Base-by-base conservation (phyloP, 108 stramenopile genomes). In the Craspedostauros australis region DNA sequence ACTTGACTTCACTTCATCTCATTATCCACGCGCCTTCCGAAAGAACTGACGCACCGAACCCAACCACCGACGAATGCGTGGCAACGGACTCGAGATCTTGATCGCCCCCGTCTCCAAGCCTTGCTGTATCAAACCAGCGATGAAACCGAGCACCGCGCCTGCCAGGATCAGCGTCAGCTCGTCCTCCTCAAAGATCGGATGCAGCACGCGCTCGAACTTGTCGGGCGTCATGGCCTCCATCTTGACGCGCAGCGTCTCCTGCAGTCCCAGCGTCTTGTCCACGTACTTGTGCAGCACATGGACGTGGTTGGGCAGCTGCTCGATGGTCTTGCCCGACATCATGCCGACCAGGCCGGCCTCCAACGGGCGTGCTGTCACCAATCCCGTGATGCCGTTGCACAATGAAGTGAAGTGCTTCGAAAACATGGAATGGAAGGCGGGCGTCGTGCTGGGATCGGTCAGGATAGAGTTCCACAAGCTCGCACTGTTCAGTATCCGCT, bases 111-210 rank as follows among this genome's bases (percentile, higher is more conserved):
- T 84, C 52, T 82, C 85, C 9, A 93, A 62, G 1, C 82, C 86
- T 60, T 88, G 84, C 48, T 93, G 91, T 20, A 95, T 64, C 39
- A 95, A 54, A 0, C 95, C 96, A 5, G 95, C 93, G 1, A 66
- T 48, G 33, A 88, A 92, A 4, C 96, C 96, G 4, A 98, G 57
- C 11, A 77, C 86, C 18, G 79, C 97, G 15, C 97, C 97, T 3
- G 95, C 93, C 1, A 95, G 8, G 49, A 98, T 96, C 14, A 98
- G 73, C 30, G 95, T 96, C 56, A 91, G 60, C 60, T 98, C 97
- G 58, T 98, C 97, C 60, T 94, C 91, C 71, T 98, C 88, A 66
- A 98, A 98, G 45, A 96, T 91, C 2, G 97, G 77, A 62, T 96
- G 96, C 30, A 89, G 49, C 9, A 98, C 88, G 0, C 89, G 73